Base-by-base conservation (phyloP, 2,329 filamentous ascomycete genomes). In the Cladosporium colombiae region DNA sequence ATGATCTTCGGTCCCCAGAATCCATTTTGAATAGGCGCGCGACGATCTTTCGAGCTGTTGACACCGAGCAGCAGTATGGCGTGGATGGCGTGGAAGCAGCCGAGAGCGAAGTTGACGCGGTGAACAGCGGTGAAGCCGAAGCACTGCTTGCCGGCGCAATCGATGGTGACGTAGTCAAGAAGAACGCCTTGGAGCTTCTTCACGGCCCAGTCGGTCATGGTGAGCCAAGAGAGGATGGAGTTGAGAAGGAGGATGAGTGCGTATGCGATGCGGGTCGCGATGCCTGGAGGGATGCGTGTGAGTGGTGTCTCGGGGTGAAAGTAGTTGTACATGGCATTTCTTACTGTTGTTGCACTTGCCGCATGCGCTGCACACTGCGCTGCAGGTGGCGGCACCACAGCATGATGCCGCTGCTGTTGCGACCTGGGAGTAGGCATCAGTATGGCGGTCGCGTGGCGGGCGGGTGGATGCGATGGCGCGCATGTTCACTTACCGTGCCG, bases 131-230 rank as follows among this genome's bases (percentile, higher is more conserved):
- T 89, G 87, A 95, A 99, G 72, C 95, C 95, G 76, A 96, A 91
- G 78, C 95, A 99, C 75, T 94, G 86, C 71, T 94, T 91, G 59
- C 91, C 93, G 21, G 67, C 76, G 77, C 95, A 99, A 74, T 90
- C 90, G 75, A 99, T 96, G 74, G 92, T 93, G 82, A 99, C 93
- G 76, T 97, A 98, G 80, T 98, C 93, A 70, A 99, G 85, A 14
- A 92, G 95, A 64, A 98, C 84, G 70, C 96, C 88, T 80, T 98
- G 89, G 6, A 99, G 85, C 78, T 98, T 98, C 74, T 97, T 92
- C 76, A 99, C 91, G 37, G 95, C 95, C 95, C 95, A 99, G 62
- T 93, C 92, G 25, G 95, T 99, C 81, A 99, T 92, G 92, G 98
- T 97, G 72, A 99, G 92, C 95, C 95, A 99, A 40, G 95, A 94